These are phyloP conservation scores for Ogataea paradorogensis DNA, from an alignment of 805 yeast species.

Conservation along the genomic window DNA sequence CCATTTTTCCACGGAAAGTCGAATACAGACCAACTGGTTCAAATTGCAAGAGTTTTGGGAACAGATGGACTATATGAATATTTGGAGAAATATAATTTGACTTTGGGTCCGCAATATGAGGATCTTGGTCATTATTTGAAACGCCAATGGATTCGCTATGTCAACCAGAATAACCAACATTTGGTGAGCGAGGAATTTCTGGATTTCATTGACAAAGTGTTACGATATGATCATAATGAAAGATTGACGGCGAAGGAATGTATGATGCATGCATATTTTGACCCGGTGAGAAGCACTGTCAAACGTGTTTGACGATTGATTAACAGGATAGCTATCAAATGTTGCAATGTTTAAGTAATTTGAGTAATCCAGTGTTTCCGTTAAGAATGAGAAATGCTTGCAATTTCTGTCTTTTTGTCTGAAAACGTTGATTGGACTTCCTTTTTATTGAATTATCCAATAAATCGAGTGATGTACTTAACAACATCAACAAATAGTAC, in stretches of 20 bases:
- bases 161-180: constrained; percentile 66
- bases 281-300: constrained; percentile 25
- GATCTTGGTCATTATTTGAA: constrained; percentile 72
- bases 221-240: constrained; percentile 85
- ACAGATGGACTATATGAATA: constrained; percentile 74
- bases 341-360: constrained; percentile 9
- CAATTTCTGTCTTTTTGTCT: constrained; percentile 9
- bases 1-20: constrained; percentile 92
- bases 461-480: constrained; percentile 1
- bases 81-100: constrained; percentile 66
- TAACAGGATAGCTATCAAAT: not conserved
- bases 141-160: constrained; percentile 83
- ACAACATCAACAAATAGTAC: constrained; percentile 11
- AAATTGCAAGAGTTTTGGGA: constrained; percentile 84
- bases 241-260: constrained; percentile 88
- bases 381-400: constrained; percentile 19
- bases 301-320: constrained; percentile 1
- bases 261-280: constrained; percentile 59
- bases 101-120: constrained; percentile 71
- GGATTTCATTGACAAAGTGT: constrained; percentile 75
- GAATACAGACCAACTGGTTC: constrained; percentile 86
- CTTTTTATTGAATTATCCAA: constrained; percentile 9
- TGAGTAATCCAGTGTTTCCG: constrained; percentile 15
- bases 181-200: constrained; percentile 69
- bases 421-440: constrained; percentile 1